These are phyloP conservation scores for Phyllosticta capitalensis DNA, from an alignment of 2,329 filamentous ascomycete species.

Conservation along the genomic window DNA sequence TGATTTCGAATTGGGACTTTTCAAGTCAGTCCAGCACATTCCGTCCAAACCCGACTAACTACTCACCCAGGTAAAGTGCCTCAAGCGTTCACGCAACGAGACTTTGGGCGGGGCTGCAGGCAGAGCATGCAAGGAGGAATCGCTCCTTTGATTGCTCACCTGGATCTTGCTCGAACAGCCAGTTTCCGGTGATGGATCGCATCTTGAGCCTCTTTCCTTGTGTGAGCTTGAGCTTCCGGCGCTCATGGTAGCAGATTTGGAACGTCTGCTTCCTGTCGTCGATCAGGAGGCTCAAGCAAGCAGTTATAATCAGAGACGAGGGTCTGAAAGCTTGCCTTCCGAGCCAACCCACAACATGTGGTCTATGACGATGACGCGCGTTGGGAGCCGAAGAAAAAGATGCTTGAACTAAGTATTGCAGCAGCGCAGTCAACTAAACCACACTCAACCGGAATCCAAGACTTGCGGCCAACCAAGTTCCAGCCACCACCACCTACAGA, in stretches of 20 bases:
- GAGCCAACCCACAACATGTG: background rate
- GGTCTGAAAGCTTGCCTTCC: background rate
- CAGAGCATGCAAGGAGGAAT: background rate
- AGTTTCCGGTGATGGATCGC: background rate
- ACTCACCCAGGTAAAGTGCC: slow-evolving; percentile 27
- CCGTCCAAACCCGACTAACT: background rate
- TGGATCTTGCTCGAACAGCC: background rate
- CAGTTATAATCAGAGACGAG: background rate
- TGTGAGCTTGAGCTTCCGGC: background rate
- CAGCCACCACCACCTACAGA: background rate
- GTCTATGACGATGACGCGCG: background rate
- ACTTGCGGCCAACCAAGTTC: background rate
- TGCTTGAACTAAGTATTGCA: background rate
- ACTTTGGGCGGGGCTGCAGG: background rate
- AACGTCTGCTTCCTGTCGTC: background rate
- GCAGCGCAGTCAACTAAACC: background rate
- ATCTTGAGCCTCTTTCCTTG: background rate
- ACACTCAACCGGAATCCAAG: background rate
- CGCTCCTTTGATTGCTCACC: background rate
- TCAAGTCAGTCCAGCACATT: background rate
- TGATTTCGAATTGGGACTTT: slow-evolving; percentile 61
- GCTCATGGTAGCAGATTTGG: background rate
- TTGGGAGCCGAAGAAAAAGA: background rate
- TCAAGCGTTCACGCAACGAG: background rate
- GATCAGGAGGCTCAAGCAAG: background rate